Percentiles rank a stretch among this genome's conserved stretches.
These are phyloP conservation scores for Syzygium malaccense DNA, from an alignment of 441 rosid species.

Conservation along the genomic window DNA sequence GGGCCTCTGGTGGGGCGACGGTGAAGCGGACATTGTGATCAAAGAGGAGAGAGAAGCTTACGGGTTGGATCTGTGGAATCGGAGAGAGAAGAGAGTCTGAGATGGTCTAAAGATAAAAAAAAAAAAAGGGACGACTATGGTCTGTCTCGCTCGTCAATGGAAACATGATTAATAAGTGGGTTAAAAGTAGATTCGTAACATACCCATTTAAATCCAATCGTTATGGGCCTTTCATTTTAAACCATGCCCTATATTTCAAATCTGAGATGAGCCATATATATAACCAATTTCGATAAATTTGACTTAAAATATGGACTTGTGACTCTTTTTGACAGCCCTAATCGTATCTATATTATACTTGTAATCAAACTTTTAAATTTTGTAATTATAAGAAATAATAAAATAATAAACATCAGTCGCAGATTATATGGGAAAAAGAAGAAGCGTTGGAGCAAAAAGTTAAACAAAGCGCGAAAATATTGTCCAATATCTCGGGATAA, in stretches of 20 bases:
- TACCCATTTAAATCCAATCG: neutral
- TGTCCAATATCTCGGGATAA: neutral
- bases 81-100: neutral
- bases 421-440: neutral
- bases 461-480: neutral
- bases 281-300: neutral
- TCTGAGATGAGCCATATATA: neutral
- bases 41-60: neutral
- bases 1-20: neutral
- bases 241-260: neutral
- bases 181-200: neutral
- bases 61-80: neutral
- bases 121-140: neutral
- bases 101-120: neutral
- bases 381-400: neutral
- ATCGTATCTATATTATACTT: neutral
- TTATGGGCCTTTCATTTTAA: neutral
- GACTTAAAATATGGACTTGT: neutral
- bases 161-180: neutral
- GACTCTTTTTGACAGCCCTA: neutral
- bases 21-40: neutral
- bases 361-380: neutral
- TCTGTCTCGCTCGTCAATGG: neutral
- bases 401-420: neutral
- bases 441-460: neutral